Evolutionary conservation across 768 basidiomycete genomes (phyloP).

Genomic region (Tylopilus sp.): DNA sequence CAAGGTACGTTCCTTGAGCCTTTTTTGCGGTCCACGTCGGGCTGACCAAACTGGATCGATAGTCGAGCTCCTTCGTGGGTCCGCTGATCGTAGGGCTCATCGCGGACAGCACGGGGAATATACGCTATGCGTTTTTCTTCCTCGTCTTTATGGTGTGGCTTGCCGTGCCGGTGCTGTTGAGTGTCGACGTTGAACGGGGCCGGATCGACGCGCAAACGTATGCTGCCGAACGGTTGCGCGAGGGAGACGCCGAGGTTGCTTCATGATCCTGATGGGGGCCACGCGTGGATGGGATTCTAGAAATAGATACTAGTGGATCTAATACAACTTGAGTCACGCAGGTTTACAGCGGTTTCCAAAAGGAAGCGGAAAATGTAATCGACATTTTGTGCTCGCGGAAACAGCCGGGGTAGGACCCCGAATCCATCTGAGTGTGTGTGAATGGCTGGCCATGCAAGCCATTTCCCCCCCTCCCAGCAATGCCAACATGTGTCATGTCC

Average conservation of each 20-base stretch:
- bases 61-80: constrained; percentile 92
- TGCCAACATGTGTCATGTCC: no score
- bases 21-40: background rate
- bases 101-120: constrained; percentile 86
- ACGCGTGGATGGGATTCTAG: no score
- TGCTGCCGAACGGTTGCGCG: background rate
- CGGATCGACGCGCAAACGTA: constrained; percentile 45
- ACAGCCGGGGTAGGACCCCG: no score
- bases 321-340: background rate
- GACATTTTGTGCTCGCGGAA: no score
- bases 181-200: constrained; percentile 70
- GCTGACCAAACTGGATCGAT: background rate
- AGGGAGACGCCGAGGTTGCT: background rate
- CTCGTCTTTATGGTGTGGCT: constrained; percentile 77
- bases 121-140: constrained; percentile 89
- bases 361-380: no score
- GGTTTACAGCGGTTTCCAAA: no score
- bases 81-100: constrained; percentile 87
- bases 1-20: constrained; percentile 45
- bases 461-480: no score
- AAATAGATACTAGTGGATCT: background rate
- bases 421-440: no score
- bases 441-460: no score
- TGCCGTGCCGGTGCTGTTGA: constrained; percentile 70
- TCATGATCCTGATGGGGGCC: background rate